These are phyloP conservation scores for Alopecurus myosuroides DNA, from an alignment of 176 grass and related monocot genomes.

Conservation along the genomic window DNA sequence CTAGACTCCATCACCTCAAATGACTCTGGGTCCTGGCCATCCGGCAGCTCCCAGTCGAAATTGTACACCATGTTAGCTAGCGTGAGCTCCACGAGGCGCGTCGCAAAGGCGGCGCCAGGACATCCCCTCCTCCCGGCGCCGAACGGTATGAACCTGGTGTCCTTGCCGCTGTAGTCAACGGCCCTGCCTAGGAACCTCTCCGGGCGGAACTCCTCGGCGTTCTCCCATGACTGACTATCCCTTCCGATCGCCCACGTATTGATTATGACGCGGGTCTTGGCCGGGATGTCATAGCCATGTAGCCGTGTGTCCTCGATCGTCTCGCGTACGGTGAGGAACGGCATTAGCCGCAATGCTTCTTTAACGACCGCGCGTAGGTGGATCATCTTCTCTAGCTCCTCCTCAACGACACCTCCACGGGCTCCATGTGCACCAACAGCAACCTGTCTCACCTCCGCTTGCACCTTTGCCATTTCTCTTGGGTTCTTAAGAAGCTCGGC, in stretches of 20 bases:
- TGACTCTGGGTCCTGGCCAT: slow-evolving; percentile 10
- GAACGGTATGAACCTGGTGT: slow-evolving; percentile 35
- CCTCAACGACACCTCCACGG: neutral
- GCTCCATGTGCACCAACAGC: neutral
- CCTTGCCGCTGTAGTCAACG: neutral
- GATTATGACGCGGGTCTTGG: slow-evolving; percentile 27
- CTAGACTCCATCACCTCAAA: slow-evolving; percentile 32
- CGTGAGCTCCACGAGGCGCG: slow-evolving; percentile 6
- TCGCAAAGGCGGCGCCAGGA: neutral
- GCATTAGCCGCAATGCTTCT: slow-evolving; percentile 39
- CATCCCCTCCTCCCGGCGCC: slow-evolving; percentile 38
- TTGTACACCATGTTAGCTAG: slow-evolving; percentile 41
- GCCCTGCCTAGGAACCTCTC: slow-evolving; percentile 12
- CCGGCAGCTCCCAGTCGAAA: slow-evolving; percentile 49
- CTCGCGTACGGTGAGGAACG: slow-evolving; percentile 11
- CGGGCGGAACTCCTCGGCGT: slow-evolving; percentile 23
- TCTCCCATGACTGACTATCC: slow-evolving; percentile 25
- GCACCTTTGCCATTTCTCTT: slow-evolving; percentile 36
- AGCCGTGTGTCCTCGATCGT: slow-evolving; percentile 27
- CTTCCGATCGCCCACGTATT: slow-evolving; percentile 59
- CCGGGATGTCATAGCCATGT: slow-evolving; percentile 30
- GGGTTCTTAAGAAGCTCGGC: slow-evolving; percentile 43
- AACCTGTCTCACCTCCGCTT: slow-evolving; percentile 30
- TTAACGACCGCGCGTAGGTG: neutral
- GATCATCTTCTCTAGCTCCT: neutral